Conservation (phyloP, 192 early-diverging fungal genomes). For the Coemansia sp. region DNA sequence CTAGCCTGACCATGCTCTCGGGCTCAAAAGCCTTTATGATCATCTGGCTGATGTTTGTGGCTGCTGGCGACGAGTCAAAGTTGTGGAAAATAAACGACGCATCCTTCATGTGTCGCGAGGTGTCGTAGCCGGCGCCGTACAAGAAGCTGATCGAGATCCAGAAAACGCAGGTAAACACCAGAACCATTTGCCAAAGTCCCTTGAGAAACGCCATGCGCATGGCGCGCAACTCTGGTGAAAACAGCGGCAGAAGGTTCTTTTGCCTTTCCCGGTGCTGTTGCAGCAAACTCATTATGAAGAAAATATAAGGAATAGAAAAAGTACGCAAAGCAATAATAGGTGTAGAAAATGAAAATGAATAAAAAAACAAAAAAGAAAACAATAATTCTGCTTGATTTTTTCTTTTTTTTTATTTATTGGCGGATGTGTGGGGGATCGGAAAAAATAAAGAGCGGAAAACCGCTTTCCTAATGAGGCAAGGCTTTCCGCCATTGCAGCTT, state of each 20-base stretch:
- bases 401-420: neutral
- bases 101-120: conserved; percentile 45
- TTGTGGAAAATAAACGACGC: conserved; percentile 29
- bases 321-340: no score
- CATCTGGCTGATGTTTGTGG: conserved; percentile 18
- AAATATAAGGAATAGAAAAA: neutral
- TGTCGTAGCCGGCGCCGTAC: conserved; percentile 50
- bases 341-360: neutral
- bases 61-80: conserved; percentile 30
- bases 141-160: conserved; percentile 50
- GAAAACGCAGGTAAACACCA: conserved; percentile 43
- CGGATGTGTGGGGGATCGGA: no score
- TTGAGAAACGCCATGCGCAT: conserved; percentile 49
- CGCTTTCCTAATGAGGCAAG: no score
- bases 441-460: no score
- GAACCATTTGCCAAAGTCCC: conserved; percentile 34
- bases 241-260: conserved; percentile 42
- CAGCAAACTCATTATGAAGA: neutral
- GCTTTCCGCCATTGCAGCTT: no score
- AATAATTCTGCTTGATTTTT: neutral
- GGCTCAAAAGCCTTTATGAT: conserved; percentile 22
- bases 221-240: conserved; percentile 47
- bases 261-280: conserved; percentile 38
- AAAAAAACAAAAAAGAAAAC: neutral
- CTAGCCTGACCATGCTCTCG: conserved; percentile 12